phyloP scores from a whole-genome alignment of 1,284 basidiomycete species.

The Singerocomus rubriflavus region DNA sequence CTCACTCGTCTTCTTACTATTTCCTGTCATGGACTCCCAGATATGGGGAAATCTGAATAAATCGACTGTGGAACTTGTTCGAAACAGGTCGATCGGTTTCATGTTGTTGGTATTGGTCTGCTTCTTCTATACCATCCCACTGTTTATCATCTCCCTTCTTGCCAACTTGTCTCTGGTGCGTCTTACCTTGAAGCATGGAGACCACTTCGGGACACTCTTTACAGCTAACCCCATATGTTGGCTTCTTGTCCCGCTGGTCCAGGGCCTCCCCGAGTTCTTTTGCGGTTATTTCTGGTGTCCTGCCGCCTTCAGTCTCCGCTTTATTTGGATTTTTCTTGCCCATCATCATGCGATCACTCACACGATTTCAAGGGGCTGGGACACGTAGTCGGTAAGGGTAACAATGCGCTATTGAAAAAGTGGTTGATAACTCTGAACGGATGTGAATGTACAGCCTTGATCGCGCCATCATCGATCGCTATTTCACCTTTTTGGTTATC shows the following conservation, averaged over 20 bases:
- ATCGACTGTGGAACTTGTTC: conserved; percentile 60
- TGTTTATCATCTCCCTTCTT: conserved; percentile 76
- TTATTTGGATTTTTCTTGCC: conserved; percentile 89
- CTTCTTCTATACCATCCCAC: conserved; percentile 90
- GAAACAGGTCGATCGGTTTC: conserved; percentile 74
- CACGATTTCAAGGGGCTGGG: conserved; percentile 77
- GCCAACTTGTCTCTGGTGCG: conserved; percentile 75
- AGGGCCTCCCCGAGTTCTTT: conserved; percentile 59
- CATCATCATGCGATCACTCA: conserved; percentile 80
- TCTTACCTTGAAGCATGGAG: conserved; percentile 11
- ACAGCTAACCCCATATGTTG: conserved; percentile 64
- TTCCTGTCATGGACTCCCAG: conserved; percentile 33
- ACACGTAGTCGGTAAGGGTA: conserved; percentile 48
- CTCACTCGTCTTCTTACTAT: neutral
- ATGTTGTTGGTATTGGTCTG: conserved; percentile 72
- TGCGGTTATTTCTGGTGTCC: conserved; percentile 79
- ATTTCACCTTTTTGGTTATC: conserved; percentile 90
- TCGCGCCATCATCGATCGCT: conserved; percentile 84
- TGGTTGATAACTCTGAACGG: conserved; percentile 1
- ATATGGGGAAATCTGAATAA: conserved; percentile 88
- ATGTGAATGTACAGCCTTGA: conserved; percentile 61
- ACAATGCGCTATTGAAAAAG: neutral
- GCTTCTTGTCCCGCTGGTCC: conserved; percentile 71
- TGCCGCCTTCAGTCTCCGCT: conserved; percentile 84
- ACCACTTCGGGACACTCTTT: conserved; percentile 8